phyloP scores from a whole-genome alignment of 805 yeast genomes.

The Saccharomycopsis malanga region DNA sequence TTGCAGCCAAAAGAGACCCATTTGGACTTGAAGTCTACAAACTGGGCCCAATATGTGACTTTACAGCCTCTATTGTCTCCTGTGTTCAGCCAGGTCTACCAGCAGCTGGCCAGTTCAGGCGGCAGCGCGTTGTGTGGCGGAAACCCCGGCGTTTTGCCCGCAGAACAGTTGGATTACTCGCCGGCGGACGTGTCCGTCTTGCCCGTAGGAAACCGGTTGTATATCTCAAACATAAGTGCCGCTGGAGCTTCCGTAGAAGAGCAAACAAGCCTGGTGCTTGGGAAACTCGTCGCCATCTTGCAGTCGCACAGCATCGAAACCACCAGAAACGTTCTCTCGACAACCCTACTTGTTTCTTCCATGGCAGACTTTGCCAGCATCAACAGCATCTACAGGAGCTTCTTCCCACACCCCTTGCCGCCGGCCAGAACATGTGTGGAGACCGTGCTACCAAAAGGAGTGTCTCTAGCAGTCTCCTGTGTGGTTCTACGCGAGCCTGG shows the following conservation, averaged over 20 bases:
- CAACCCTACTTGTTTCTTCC: constrained; percentile 48
- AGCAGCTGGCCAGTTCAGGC: background rate
- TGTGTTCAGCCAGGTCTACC: constrained; percentile 33
- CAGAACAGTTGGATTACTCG: background rate
- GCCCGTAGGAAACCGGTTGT: constrained; percentile 25
- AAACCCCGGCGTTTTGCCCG: background rate
- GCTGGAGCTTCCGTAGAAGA: constrained; percentile 27
- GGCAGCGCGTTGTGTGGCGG: too few species aligned
- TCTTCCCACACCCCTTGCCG: constrained; percentile 59
- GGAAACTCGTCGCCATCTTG: constrained; percentile 34
- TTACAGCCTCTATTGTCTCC: constrained; percentile 33
- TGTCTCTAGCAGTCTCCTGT: constrained; percentile 53
- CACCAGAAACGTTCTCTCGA: constrained; percentile 1
- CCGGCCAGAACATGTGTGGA: constrained; percentile 87
- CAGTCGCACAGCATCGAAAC: constrained; percentile 24
- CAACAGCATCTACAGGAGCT: constrained; percentile 51
- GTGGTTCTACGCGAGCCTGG: constrained; percentile 31
- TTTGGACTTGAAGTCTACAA: background rate
- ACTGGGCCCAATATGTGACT: constrained; percentile 12
- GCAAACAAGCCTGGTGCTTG: constrained; percentile 47
- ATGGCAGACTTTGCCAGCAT: constrained; percentile 60
- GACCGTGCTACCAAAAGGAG: constrained; percentile 37
- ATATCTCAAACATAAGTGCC: constrained; percentile 40
- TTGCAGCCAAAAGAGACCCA: constrained; percentile 33
- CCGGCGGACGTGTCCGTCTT: background rate